Percentiles rank a stretch among this genome's conserved stretches.
Conservation (phyloP, 768 basidiomycete genomes). For the Pleurotus tuber-regium region DNA sequence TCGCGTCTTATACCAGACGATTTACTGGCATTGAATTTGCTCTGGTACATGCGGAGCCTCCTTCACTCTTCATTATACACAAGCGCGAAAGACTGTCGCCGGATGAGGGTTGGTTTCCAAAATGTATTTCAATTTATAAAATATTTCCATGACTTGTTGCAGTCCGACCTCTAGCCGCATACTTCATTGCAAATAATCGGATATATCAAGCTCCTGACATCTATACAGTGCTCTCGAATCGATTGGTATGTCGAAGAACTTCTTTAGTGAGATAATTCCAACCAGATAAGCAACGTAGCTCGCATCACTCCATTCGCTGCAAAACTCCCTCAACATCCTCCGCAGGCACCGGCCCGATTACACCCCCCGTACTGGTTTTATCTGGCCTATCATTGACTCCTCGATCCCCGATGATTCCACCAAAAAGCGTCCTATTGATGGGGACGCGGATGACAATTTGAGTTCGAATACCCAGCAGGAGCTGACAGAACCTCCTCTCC, state of each 20-base stretch:
- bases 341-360: slow-evolving; percentile 77
- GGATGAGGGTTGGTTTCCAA: slow-evolving; percentile 63
- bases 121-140: slow-evolving; percentile 7
- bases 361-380: slow-evolving; percentile 79
- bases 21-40: slow-evolving; percentile 89
- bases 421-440: slow-evolving; percentile 33
- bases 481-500: slow-evolving; percentile 20
- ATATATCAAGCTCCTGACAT: slow-evolving; percentile 88
- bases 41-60: slow-evolving; percentile 76
- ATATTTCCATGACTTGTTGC: slow-evolving; percentile 13
- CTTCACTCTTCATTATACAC: slow-evolving; percentile 84
- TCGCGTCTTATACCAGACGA: slow-evolving; percentile 45
- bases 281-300: slow-evolving; percentile 38
- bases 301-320: slow-evolving; percentile 66
- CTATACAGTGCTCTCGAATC: slow-evolving; percentile 80
- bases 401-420: slow-evolving; percentile 36
- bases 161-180: slow-evolving; percentile 79
- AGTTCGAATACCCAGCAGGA: slow-evolving; percentile 17
- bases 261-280: background rate
- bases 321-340: slow-evolving; percentile 73
- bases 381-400: slow-evolving; percentile 78
- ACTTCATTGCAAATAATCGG: slow-evolving; percentile 86
- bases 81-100: slow-evolving; percentile 84
- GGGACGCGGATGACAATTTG: slow-evolving; percentile 22
- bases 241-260: slow-evolving; percentile 53